A percentile compares a stretch with the other conserved stretches of the same genome.
Conservation (phyloP, 179 eudicot species). For the Beta corolliflora region DNA sequence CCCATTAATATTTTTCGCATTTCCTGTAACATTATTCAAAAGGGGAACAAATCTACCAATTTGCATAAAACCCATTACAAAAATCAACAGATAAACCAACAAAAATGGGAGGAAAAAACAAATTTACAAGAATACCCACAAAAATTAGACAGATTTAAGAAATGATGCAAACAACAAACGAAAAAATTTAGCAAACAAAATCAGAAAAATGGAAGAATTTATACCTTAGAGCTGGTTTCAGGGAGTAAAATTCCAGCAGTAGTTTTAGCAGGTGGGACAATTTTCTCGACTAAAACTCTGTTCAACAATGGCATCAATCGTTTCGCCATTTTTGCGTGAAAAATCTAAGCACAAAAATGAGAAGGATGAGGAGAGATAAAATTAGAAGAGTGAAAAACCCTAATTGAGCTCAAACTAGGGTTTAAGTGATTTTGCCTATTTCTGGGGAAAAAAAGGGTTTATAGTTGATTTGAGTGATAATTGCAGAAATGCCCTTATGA, state of each 20-base stretch:
- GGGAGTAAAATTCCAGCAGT: slow-evolving; percentile 73
- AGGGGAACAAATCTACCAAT: background rate
- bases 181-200: background rate
- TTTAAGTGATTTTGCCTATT: slow-evolving; percentile 8
- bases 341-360: background rate
- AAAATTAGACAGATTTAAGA: background rate
- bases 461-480: background rate
- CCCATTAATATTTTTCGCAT: background rate
- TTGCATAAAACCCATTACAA: background rate
- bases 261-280: slow-evolving; percentile 68
- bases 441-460: slow-evolving; percentile 6
- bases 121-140: background rate
- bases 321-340: slow-evolving; percentile 47
- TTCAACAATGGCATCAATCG: slow-evolving; percentile 69
- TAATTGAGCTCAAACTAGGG: slow-evolving; percentile 18
- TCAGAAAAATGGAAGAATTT: background rate
- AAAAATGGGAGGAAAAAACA: background rate
- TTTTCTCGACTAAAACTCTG: slow-evolving; percentile 69
- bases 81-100: background rate
- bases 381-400: background rate
- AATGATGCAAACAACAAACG: background rate
- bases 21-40: background rate
- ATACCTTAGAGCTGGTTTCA: slow-evolving; percentile 59
- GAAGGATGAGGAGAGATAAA: background rate
- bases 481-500: background rate